phyloP scores from a whole-genome alignment of 2,329 filamentous ascomycete species.

The Albophoma yamanashiensis region DNA sequence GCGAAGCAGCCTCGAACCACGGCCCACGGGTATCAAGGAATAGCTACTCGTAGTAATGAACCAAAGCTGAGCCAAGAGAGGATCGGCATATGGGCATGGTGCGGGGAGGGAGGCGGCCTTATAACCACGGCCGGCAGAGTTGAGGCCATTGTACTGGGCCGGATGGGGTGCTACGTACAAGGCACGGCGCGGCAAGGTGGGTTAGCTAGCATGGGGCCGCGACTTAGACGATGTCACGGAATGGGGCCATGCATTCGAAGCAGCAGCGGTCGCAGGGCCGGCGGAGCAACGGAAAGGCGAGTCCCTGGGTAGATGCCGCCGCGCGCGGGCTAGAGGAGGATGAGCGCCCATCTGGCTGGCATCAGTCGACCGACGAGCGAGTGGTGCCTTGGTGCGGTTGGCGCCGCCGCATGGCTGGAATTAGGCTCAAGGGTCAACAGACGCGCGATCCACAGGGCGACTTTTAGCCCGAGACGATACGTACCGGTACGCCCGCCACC shows the following conservation, averaged over 20 bases:
- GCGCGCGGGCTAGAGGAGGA: not conserved
- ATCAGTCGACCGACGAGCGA: not conserved
- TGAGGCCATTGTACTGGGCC: constrained; percentile 2
- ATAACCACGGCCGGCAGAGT: constrained; percentile 3
- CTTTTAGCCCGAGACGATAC: not conserved
- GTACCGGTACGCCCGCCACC: not conserved
- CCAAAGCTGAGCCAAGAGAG: not conserved
- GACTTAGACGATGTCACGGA: not conserved
- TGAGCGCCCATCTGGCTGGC: not conserved
- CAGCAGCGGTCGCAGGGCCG: not conserved
- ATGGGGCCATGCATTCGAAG: not conserved
- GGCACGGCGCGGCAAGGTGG: not conserved
- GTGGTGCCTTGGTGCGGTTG: not conserved
- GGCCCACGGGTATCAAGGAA: not conserved
- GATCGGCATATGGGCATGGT: not conserved
- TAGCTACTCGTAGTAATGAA: not conserved
- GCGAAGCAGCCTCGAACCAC: not conserved
- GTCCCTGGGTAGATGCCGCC: not conserved
- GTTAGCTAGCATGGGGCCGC: not conserved
- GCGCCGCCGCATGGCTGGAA: not conserved
- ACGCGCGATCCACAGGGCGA: not conserved
- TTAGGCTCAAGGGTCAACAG: not conserved
- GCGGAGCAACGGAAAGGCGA: not conserved
- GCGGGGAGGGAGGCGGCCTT: not conserved
- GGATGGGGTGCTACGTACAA: not conserved